A percentile compares a stretch with the other conserved stretches of the same genome.
These are phyloP conservation scores for Whalleya microplaca DNA, from an alignment of 2,329 filamentous ascomycete genomes.

Conservation along the genomic window DNA sequence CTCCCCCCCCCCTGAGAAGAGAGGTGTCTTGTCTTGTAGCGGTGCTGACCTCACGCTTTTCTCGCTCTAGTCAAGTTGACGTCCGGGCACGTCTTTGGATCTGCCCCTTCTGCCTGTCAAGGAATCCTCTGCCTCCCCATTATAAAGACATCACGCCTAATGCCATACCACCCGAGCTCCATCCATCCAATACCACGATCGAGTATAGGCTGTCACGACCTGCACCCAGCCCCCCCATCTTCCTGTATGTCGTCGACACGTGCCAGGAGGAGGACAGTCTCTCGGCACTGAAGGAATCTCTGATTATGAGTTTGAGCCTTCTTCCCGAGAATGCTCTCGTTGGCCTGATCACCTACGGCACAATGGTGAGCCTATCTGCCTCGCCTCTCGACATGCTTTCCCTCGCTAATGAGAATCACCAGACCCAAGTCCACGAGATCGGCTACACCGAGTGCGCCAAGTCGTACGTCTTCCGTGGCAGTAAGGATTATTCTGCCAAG, in stretches of 20 bases:
- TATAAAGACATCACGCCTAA: slow-evolving; percentile 89
- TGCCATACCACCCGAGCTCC: slow-evolving; percentile 81
- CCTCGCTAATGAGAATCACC: slow-evolving; percentile 29
- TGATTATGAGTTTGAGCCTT: slow-evolving; percentile 83
- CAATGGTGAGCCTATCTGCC: slow-evolving; percentile 67
- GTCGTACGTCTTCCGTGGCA: slow-evolving; percentile 96
- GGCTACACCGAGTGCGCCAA: slow-evolving; percentile 98
- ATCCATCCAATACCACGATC: slow-evolving; percentile 84
- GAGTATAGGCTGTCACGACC: slow-evolving; percentile 82
- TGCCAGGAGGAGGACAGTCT: slow-evolving; percentile 89
- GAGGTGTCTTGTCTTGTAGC: background rate
- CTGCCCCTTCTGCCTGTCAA: slow-evolving; percentile 83
- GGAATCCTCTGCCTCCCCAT: slow-evolving; percentile 80
- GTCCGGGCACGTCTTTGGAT: slow-evolving; percentile 85
- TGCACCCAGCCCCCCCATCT: slow-evolving; percentile 84
- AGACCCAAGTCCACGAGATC: slow-evolving; percentile 96
- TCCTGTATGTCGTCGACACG: slow-evolving; percentile 84
- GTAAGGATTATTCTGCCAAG: slow-evolving; percentile 97
- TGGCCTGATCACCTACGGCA: slow-evolving; percentile 85
- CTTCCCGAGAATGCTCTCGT: slow-evolving; percentile 82
- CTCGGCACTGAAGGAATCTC: slow-evolving; percentile 80
- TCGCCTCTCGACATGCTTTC: background rate
- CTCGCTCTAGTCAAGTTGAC: slow-evolving; percentile 80
- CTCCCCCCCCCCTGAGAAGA: background rate
- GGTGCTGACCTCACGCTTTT: slow-evolving; percentile 26